These are phyloP conservation scores for Deuterostichococcus epilithicus DNA, from an alignment of 139 green algal genomes.

Conservation along the genomic window DNA sequence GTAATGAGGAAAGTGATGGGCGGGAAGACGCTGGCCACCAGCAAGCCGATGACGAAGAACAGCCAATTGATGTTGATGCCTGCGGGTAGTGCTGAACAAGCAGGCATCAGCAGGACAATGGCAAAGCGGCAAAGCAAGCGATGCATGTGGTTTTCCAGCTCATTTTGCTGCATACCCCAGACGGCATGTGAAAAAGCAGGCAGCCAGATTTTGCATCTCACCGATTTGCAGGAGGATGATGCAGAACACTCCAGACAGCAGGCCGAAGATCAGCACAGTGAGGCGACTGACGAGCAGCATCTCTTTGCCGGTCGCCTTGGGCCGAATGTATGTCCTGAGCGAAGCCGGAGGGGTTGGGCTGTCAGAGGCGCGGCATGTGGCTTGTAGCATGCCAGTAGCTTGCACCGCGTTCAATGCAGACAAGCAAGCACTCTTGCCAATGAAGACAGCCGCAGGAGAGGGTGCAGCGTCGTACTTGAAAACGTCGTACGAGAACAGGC, in stretches of 20 bases:
- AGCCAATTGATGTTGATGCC: conserved; percentile 13
- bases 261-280: conserved; percentile 40
- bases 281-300: conserved; percentile 54
- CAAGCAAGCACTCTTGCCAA: too few species aligned
- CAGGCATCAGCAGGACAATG: conserved; percentile 61
- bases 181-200: too few species aligned
- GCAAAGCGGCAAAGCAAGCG: too few species aligned
- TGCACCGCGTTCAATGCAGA: not conserved
- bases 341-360: not conserved
- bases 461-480: conserved; percentile 18
- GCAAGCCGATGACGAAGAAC: conserved; percentile 8
- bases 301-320: conserved; percentile 50
- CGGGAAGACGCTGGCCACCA: conserved; percentile 9
- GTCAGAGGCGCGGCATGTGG: too few species aligned
- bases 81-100: too few species aligned
- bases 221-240: conserved; percentile 71
- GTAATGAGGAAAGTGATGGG: conserved; percentile 57
- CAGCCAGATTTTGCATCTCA: too few species aligned
- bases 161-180: conserved; percentile 56
- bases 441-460: not conserved
- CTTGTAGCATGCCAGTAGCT: not conserved
- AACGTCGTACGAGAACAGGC: conserved; percentile 78
- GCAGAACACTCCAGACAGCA: conserved; percentile 22
- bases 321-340: not conserved
- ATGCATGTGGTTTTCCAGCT: too few species aligned